phyloP scores from a whole-genome alignment of 768 basidiomycete genomes.

The Boletus huronensis region DNA sequence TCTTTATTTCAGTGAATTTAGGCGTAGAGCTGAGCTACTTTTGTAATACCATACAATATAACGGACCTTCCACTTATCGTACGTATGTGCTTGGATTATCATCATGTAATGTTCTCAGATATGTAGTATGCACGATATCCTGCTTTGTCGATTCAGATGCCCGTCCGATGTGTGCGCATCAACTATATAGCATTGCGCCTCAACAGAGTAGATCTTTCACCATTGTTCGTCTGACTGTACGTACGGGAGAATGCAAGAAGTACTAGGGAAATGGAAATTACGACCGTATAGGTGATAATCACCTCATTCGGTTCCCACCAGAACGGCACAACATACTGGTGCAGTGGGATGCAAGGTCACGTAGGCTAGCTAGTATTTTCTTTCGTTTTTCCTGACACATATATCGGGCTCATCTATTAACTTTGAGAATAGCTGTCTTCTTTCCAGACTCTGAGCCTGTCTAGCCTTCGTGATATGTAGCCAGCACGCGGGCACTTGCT shows the following conservation, averaged over 20 bases:
- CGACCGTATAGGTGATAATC: neutral
- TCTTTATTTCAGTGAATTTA: constrained; percentile 2
- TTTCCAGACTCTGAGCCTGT: neutral
- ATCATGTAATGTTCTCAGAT: neutral
- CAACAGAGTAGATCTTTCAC: neutral
- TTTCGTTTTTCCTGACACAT: neutral
- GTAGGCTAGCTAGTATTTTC: neutral
- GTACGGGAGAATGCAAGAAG: neutral
- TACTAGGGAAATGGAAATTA: too few relatives aligned
- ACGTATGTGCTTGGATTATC: neutral
- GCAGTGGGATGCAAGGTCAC: neutral
- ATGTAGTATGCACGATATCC: neutral
- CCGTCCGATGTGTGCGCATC: too few relatives aligned
- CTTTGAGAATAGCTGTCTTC: neutral
- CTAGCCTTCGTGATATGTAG: neutral
- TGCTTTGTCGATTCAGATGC: too few relatives aligned
- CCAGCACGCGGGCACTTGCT: neutral
- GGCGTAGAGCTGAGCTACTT: neutral
- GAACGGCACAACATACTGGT: neutral
- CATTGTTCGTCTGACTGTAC: neutral
- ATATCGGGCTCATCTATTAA: neutral
- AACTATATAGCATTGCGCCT: too few relatives aligned
- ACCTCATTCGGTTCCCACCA: neutral
- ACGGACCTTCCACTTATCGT: neutral
- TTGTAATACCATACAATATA: too few relatives aligned